These are phyloP conservation scores for Rehmannia glutinosa DNA, from an alignment of 257 asterid genomes.

Conservation along the genomic window DNA sequence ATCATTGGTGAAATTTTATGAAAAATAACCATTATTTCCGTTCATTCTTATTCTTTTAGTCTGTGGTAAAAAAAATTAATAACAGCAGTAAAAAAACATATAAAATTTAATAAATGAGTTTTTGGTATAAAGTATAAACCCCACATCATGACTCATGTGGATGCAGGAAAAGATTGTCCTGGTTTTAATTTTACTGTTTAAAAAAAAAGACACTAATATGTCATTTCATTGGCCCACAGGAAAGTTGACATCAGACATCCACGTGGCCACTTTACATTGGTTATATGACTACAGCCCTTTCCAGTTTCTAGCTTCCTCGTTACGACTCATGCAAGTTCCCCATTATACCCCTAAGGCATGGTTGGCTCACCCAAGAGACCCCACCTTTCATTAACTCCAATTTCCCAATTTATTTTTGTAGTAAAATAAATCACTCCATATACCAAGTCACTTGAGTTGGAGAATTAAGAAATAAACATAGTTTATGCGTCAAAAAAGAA, in stretches of 20 bases:
- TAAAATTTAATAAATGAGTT: not conserved
- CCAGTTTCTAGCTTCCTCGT: constrained; percentile 32
- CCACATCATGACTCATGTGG: no score
- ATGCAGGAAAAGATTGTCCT: not conserved
- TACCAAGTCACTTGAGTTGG: no score
- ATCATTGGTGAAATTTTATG: no score
- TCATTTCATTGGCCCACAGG: constrained; percentile 2
- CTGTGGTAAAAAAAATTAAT: not conserved
- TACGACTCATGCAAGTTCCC: constrained; percentile 30
- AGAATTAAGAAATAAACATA: no score
- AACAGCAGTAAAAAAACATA: not conserved
- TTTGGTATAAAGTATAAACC: not conserved
- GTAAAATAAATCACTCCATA: no score
- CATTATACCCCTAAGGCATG: constrained; percentile 29
- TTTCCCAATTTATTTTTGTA: no score
- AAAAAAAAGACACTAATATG: not conserved
- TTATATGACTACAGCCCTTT: constrained; percentile 12
- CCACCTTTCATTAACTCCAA: no score
- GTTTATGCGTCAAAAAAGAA: no score
- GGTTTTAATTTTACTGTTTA: not conserved
- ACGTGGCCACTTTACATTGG: constrained; percentile 28
- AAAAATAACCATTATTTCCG: no score
- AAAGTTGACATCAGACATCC: not conserved
- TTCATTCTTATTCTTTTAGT: no score
- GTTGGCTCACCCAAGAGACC: no score